phyloP scores from a whole-genome alignment of 139 green algal genomes.

The Micromonas commoda region DNA sequence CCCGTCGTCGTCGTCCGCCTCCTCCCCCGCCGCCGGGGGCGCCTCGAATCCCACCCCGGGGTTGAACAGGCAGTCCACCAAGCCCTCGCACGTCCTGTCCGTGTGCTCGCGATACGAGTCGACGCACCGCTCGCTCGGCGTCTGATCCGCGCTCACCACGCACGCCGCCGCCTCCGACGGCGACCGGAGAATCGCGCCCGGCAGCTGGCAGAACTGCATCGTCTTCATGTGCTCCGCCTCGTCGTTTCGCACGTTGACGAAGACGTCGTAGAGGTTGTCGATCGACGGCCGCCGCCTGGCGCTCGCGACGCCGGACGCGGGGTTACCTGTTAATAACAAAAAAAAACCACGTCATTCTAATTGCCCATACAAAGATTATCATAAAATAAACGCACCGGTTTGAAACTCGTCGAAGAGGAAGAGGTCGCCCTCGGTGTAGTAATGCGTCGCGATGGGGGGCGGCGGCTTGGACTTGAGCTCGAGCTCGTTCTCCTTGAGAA shows the following conservation, averaged over 20 bases:
- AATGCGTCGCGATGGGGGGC: constrained; percentile 30
- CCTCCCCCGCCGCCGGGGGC: too few species aligned
- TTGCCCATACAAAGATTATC: too few species aligned
- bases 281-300: constrained; percentile 17
- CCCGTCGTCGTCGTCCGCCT: neutral
- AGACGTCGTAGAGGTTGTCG: constrained; percentile 47
- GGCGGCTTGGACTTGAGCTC: constrained; percentile 35
- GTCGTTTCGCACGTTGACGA: constrained; percentile 46
- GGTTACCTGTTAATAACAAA: too few species aligned
- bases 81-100: neutral
- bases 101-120: neutral
- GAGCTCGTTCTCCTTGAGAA: constrained; percentile 35
- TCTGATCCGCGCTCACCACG: neutral
- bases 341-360: too few species aligned
- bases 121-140: neutral
- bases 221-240: constrained; percentile 52
- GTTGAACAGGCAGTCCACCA: neutral
- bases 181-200: neutral
- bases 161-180: neutral
- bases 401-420: constrained; percentile 41
- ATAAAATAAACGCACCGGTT: neutral
- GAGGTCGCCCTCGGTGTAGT: constrained; percentile 37
- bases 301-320: neutral
- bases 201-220: constrained; percentile 45
- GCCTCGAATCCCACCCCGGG: neutral